Evolutionary conservation across 1,139 yeast genomes (phyloP).

Genomic region (Kodamaea arcana): DNA sequence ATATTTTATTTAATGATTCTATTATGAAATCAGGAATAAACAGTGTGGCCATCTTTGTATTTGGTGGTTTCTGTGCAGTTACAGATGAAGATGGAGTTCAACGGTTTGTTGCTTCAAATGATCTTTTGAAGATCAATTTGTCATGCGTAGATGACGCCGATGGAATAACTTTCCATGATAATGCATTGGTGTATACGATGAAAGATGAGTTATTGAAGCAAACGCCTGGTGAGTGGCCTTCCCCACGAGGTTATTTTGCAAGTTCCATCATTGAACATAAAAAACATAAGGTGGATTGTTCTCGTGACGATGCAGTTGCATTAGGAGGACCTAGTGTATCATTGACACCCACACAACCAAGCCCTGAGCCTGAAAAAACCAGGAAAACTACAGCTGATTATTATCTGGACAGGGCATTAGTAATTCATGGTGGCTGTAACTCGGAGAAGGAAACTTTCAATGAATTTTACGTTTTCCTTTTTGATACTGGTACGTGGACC

Average conservation of each 20-base stretch:
- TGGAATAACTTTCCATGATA: slow-evolving; percentile 17
- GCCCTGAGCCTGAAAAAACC: not conserved
- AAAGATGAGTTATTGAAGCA: slow-evolving; percentile 7
- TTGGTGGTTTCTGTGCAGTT: slow-evolving; percentile 37
- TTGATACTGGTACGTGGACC: slow-evolving; percentile 36
- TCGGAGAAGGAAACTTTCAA: slow-evolving; percentile 27
- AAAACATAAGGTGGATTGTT: slow-evolving; percentile 14
- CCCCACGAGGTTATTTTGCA: slow-evolving; percentile 43
- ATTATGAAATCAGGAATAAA: slow-evolving; percentile 15
- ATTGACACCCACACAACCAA: not conserved
- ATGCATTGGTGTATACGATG: slow-evolving; percentile 20
- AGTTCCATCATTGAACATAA: slow-evolving; percentile 25
- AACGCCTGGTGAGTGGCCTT: slow-evolving; percentile 23
- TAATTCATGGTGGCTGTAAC: slow-evolving; percentile 44
- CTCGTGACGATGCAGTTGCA: slow-evolving; percentile 3
- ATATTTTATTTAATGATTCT: slow-evolving; percentile 11
- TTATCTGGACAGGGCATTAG: slow-evolving; percentile 26
- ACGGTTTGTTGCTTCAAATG: slow-evolving; percentile 31
- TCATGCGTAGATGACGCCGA: slow-evolving; percentile 14
- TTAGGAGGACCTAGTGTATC: not conserved
- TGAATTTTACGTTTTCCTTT: slow-evolving; percentile 33
- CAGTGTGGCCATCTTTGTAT: slow-evolving; percentile 30
- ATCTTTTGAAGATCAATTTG: slow-evolving; percentile 35
- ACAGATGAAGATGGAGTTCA: slow-evolving; percentile 15
- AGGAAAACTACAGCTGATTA: slow-evolving; percentile 11